Evolutionary conservation across 306 rosid genomes (phyloP).

Genomic region (Begonia loranthoides): DNA sequence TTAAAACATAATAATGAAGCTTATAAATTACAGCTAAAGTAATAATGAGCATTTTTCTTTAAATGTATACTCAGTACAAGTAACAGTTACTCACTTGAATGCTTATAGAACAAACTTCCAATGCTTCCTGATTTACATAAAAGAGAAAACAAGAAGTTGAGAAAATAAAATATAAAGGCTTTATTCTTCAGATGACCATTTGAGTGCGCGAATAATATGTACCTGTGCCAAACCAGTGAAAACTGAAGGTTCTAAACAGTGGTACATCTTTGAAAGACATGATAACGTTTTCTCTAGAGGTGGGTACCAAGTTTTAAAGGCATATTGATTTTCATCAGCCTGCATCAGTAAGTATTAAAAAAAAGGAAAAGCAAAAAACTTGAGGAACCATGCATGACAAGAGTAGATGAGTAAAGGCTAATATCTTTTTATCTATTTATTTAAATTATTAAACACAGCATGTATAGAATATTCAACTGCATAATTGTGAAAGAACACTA

Average conservation of each 20-base stretch:
- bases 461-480: no score
- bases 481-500: no score
- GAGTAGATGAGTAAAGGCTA: no score
- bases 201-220: background rate
- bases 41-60: no score
- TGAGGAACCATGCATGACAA: no score
- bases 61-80: no score
- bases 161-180: no score
- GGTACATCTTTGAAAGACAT: constrained; percentile 89
- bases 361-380: constrained; percentile 4
- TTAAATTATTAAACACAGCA: no score
- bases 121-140: constrained; percentile 63
- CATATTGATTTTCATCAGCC: constrained; percentile 65
- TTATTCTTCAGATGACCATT: background rate
- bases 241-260: constrained; percentile 78
- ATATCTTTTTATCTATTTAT: no score
- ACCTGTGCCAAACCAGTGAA: constrained; percentile 99
- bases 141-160: background rate
- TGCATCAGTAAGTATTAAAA: constrained; percentile 15
- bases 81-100: constrained; percentile 50
- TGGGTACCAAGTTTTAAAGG: constrained; percentile 79
- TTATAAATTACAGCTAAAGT: no score
- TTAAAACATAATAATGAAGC: background rate
- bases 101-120: constrained; percentile 81
- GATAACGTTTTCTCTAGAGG: constrained; percentile 90